Percentiles rank a stretch among this genome's conserved stretches.
Evolutionary conservation across 306 rosid genomes (phyloP).

Genomic region (Acacia confusa): DNA sequence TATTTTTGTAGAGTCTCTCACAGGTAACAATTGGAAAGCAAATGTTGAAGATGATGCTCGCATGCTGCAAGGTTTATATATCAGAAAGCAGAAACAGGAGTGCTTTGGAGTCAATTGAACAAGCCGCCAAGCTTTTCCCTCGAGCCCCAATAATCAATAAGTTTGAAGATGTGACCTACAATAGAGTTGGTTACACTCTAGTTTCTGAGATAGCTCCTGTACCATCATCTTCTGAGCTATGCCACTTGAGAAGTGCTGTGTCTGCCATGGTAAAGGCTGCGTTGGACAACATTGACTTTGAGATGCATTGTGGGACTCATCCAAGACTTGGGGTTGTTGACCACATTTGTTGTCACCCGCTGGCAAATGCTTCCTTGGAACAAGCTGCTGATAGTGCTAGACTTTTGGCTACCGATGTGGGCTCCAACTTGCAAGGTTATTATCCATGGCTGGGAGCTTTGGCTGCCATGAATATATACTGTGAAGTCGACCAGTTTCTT

Average conservation of each 20-base stretch:
- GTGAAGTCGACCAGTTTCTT: not conserved
- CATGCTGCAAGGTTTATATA: conserved; percentile 90
- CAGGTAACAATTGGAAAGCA: conserved; percentile 23
- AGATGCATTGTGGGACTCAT: conserved; percentile 74
- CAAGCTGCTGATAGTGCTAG: conserved; percentile 65
- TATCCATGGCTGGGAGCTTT: not conserved
- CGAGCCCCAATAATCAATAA: conserved; percentile 64
- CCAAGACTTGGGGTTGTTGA: conserved; percentile 91
- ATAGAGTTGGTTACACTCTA: conserved; percentile 90
- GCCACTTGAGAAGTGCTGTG: conserved; percentile 63
- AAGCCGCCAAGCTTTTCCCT: conserved; percentile 65
- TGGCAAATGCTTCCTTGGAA: conserved; percentile 61
- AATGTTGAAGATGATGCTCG: conserved; percentile 66
- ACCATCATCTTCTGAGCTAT: conserved; percentile 29
- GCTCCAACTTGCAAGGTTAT: conserved; percentile 77
- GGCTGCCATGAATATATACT: not conserved
- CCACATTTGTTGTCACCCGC: conserved; percentile 86
- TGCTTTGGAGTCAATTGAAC: conserved; percentile 70
- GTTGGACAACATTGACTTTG: conserved; percentile 55
- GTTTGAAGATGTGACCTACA: conserved; percentile 78
- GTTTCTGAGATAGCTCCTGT: conserved; percentile 56
- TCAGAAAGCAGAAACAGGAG: conserved; percentile 81
- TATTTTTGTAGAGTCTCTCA: conserved; percentile 36
- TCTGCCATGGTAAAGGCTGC: conserved; percentile 86
- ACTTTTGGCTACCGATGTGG: conserved; percentile 56